Evolutionary conservation across 129 eudicot species (phyloP), one percentile per base, ranked within the genome.

Genomic region (Rutidosis leptorrhynchoides): DNA sequence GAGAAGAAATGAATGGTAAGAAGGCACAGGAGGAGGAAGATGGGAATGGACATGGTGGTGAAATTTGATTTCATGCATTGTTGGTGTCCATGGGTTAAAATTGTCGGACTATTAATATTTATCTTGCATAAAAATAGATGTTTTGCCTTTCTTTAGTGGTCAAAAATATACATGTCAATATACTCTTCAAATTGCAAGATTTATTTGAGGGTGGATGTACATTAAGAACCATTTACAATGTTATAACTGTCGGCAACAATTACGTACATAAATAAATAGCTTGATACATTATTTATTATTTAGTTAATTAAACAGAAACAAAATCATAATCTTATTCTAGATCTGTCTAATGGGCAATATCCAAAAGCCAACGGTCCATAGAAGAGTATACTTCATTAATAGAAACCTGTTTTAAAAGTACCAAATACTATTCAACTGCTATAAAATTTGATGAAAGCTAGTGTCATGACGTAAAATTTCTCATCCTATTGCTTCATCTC

Each of bases 11-110:
- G 85, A 51, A 77, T 66, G 78, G 46, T 81, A 26, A 83, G 71
- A 70, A 89, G 82, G 75, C 84, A 85, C 25, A 71, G 82, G 72
- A 71, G 82, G 72, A 85, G 82, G 82, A 85, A 79, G 81, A 83
- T 58, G 68, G 83, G 68, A 27, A 74, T 30, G 59, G 54, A 77
- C 95, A 89, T 89, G 81, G 78, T 71, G 46, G 69, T 17, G 16
- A 77, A 51, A 54, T 46, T 56, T 58, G 59, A 52, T n/a, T n/a
- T n/a, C 59, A 64, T 58, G 45, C 65, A 43, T 58, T 27, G 12
- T 46, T 21, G 32, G 48, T 26, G 25, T 57, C 64, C 26, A 68
- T 29, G 11, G 24, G 25, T 11, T 1, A 6, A 52, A 55, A 37
- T 46, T n/a, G 70, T 26, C 15, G 49, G 49, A 43, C 75, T 67